Base-by-base conservation (phyloP, 2,329 filamentous ascomycete species). In the Ascosphaera apis region DNA sequence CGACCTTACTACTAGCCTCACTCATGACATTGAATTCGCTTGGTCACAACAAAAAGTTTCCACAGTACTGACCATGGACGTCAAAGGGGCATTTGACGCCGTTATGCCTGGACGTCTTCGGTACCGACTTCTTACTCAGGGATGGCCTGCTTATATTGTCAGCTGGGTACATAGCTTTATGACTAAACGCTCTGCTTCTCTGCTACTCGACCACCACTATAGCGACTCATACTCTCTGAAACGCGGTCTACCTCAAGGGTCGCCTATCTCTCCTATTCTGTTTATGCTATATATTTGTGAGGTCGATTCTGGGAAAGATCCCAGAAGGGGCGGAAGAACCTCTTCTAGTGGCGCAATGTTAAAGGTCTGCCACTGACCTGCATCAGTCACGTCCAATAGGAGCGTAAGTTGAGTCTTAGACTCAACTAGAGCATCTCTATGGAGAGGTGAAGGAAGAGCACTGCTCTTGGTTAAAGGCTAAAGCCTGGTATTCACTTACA, bases 31-130 rank as follows among this genome's bases (percentile, higher is more conserved):
- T 13, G 36, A 34, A 18, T 27, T 17, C 12, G 18, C 33, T 15
- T 35, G 33, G 33, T 15, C 33, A 12, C 33, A 18, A 11, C 15
- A 18, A 11, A 35, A 35, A 15, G 17, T 35, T 15, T 35, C 25
- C 12, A 18, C 27, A 13, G n/a, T 37, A 23, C 25, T 39, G n/a
- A 39, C 38, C 30, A 30, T 39, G 13, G 38, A 39, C 31, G 30
- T 39, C 17, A 17, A 33, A 13, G 38, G 38, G 13, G 38, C 38
- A 11, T 39, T 39, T 28, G 35, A 39, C 28, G 38, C 35, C n/a
- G 38, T 39, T 15, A 28, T 39, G 17, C 38, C 38, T 16, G 38
- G 38, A 15, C 16, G 35, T 9, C 35, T 37, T 16, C 8, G 18
- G 16, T 16, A 27, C 4, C 31, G 38, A 16, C 23, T 39, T 8